Percentiles rank a stretch among this genome's conserved stretches.
These are phyloP conservation scores for Cymbidium sinense DNA, from an alignment of 106 monocot genomes.

Conservation along the genomic window DNA sequence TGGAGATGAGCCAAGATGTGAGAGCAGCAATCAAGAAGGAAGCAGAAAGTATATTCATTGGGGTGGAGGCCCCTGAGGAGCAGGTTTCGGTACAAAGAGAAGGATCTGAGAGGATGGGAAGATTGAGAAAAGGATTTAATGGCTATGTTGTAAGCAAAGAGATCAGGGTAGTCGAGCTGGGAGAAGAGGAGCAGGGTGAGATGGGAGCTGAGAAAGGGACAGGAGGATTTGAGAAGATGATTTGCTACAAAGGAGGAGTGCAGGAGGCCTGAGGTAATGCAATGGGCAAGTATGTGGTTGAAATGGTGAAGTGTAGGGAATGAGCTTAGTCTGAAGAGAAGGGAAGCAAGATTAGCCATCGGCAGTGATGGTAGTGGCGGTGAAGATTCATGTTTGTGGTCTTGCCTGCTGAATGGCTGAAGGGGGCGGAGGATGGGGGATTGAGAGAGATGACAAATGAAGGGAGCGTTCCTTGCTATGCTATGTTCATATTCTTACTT, in stretches of 20 bases:
- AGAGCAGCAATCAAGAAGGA: conserved; percentile 31
- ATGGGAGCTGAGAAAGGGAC: conserved; percentile 6
- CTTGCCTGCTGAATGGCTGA: neutral
- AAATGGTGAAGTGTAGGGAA: conserved; percentile 12
- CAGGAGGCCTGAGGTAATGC: conserved; percentile 27
- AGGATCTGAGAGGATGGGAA: conserved; percentile 15
- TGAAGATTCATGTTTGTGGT: neutral
- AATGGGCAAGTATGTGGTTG: conserved; percentile 28
- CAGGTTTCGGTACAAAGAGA: conserved; percentile 21
- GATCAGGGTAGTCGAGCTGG: conserved; percentile 24
- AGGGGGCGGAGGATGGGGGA: no score
- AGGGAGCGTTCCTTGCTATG: no score
- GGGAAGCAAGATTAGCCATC: neutral
- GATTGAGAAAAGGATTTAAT: conserved; percentile 16
- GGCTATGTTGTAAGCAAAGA: conserved; percentile 26
- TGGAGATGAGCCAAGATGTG: neutral
- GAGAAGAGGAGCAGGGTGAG: conserved; percentile 23
- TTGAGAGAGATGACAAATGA: no score
- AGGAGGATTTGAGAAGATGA: conserved; percentile 26
- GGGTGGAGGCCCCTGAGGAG: conserved; percentile 21
- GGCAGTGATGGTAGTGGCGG: neutral
- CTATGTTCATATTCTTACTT: no score
- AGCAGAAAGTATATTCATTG: conserved; percentile 47
- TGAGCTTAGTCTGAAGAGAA: conserved; percentile 19
- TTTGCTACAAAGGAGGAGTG: conserved; percentile 24